Evolutionary conservation across 2,329 filamentous ascomycete genomes (phyloP).

Genomic region (Phyllosticta citribraziliensis): DNA sequence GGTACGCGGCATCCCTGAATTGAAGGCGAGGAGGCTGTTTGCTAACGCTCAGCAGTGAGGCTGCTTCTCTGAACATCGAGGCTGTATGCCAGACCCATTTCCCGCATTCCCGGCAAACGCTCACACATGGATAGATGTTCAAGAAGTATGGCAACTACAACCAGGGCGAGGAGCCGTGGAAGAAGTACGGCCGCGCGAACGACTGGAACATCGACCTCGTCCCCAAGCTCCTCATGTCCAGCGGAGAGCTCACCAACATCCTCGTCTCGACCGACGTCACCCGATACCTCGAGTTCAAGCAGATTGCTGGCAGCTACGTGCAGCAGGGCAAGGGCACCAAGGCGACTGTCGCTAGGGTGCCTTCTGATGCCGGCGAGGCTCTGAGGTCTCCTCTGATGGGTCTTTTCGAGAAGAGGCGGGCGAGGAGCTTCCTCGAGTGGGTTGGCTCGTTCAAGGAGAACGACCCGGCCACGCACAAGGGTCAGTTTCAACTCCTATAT

Average conservation of each 20-base stretch:
- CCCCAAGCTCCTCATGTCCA: slow-evolving; percentile 97
- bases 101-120: slow-evolving; percentile 6
- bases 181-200: slow-evolving; percentile 90
- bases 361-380: slow-evolving; percentile 79
- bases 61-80: slow-evolving; percentile 94
- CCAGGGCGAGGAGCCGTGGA: slow-evolving; percentile 82
- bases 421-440: slow-evolving; percentile 96
- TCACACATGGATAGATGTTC: slow-evolving; percentile 60
- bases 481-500: slow-evolving; percentile 40
- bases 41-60: slow-evolving; percentile 54
- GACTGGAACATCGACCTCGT: slow-evolving; percentile 99
- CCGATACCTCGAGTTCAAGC: slow-evolving; percentile 44
- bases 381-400: slow-evolving; percentile 92
- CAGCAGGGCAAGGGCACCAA: slow-evolving; percentile 76
- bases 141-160: slow-evolving; percentile 86
- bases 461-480: slow-evolving; percentile 80
- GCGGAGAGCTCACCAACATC: slow-evolving; percentile 96
- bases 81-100: slow-evolving; percentile 48
- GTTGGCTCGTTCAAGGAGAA: slow-evolving; percentile 75
- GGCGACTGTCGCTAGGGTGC: slow-evolving; percentile 93
- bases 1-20: slow-evolving; percentile 46
- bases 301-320: slow-evolving; percentile 87
- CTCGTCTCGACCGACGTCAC: slow-evolving; percentile 81
- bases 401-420: slow-evolving; percentile 92
- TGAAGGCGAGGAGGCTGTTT: neutral